Evolutionary conservation across 2,329 filamentous ascomycete species (phyloP), one percentile per base, ranked within the genome.

Genomic region (Paracorniculantispora psalliotae): DNA sequence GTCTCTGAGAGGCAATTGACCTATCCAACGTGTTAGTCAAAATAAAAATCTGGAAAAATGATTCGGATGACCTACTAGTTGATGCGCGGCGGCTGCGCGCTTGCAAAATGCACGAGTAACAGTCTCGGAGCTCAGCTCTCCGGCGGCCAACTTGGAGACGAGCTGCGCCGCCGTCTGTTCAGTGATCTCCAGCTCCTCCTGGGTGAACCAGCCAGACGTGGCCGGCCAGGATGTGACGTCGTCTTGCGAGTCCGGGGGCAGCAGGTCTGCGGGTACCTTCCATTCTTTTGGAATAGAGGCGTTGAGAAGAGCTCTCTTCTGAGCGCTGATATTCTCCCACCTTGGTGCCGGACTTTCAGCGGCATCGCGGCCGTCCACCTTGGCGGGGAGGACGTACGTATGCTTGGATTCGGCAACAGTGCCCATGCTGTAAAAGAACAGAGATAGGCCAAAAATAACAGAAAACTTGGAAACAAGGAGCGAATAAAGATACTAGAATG

Each of bases 141-240:
- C 68, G 2, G 66, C 63, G 0, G 71, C 68, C 13, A 81, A 72
- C 43, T 69, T 71, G 47, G 67, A 65, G 0, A 75, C 69, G 23
- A 82, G 70, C 17, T 71, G 70, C 9, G 70, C 66, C 0, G 74
- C 77, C 59, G 77, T 75, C 49, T 75, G 72, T 28, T 70, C 72
- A 0, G 81, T 83, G 39, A 83, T 78, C 19, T 70, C 70, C 6
- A 81, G 64, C 63, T 83, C 80, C 9, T 69, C 62, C 0, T 67
- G 28, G 0, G 77, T 83, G 63, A 89, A 85, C 77, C 85, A 85
- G 2, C 83, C 83, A 1, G 83, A 88, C 0, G 67, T 67, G 53
- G 73, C 66, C 66, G 85, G 83, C 71, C 84, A 87, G 3, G 64
- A 64, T 0, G 79, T 82, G 17, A 88, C 81, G 65, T 87, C 78